Conservation (phyloP, 2,329 filamentous ascomycete species). For the Penicillium sp. region DNA sequence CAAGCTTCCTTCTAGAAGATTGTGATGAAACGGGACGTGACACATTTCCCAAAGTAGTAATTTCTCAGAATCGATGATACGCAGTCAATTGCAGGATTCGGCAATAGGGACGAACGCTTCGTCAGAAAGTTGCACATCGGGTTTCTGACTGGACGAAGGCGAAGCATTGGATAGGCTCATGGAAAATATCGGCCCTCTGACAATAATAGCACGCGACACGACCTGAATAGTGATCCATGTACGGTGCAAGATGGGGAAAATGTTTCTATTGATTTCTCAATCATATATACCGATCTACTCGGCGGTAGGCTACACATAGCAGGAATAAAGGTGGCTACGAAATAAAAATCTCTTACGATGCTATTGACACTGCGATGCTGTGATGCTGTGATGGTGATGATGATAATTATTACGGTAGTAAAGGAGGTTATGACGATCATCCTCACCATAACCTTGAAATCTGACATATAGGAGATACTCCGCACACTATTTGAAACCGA, state of each 20-base stretch:
- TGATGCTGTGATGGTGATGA: background rate
- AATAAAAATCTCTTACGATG: background rate
- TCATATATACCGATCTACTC: rapidly evolving
- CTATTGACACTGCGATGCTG: background rate
- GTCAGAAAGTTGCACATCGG: background rate
- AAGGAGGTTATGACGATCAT: background rate
- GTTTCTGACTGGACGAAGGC: background rate
- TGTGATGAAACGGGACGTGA: background rate
- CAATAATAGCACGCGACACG: background rate
- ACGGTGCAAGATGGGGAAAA: background rate
- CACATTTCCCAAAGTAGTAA: background rate
- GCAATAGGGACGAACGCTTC: background rate
- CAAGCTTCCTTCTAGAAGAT: background rate
- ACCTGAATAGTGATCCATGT: background rate
- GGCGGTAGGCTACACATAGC: background rate
- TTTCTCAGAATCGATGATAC: background rate
- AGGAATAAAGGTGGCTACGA: background rate
- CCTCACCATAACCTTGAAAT: background rate
- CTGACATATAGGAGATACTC: background rate
- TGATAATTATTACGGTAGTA: background rate
- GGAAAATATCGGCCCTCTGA: background rate
- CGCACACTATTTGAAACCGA: background rate
- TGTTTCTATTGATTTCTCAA: background rate
- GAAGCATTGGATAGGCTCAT: background rate
- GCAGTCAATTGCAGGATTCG: background rate